phyloP scores from a whole-genome alignment of 352 stramenopile genomes.

The Peronospora farinosa region DNA sequence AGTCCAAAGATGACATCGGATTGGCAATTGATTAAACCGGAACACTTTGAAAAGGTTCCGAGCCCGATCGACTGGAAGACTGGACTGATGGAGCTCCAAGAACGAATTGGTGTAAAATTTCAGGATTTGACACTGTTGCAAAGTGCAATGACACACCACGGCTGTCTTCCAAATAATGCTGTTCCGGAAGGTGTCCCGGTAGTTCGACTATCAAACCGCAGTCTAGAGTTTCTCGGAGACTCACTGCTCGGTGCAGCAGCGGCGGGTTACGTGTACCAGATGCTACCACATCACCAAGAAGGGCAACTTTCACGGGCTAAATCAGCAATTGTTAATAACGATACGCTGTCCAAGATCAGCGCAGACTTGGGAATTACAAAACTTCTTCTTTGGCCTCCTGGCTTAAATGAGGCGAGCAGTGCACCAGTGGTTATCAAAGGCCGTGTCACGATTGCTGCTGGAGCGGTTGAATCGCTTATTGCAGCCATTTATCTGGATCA shows the following conservation, averaged over 20 bases:
- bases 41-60: constrained; percentile 49
- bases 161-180: constrained; percentile 41
- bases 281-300: constrained; percentile 58
- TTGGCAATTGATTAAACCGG: constrained; percentile 48
- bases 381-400: constrained; percentile 52
- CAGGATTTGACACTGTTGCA: constrained; percentile 49
- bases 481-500: constrained; percentile 72
- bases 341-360: constrained; percentile 59
- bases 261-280: constrained; percentile 67
- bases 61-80: constrained; percentile 43
- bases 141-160: constrained; percentile 70
- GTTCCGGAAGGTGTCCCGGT: constrained; percentile 37
- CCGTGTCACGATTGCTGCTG: constrained; percentile 62
- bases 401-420: constrained; percentile 33
- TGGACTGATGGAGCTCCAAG: constrained; percentile 44
- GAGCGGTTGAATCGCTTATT: constrained; percentile 72
- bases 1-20: constrained; percentile 27
- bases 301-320: constrained; percentile 71
- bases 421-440: constrained; percentile 40
- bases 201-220: constrained; percentile 71
- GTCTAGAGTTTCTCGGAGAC: constrained; percentile 78
- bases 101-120: constrained; percentile 57
- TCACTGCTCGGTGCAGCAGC: constrained; percentile 61
- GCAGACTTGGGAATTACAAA: constrained; percentile 48
- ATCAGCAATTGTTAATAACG: constrained; percentile 69